phyloP scores from a whole-genome alignment of 352 stramenopile species.

The Thalassiosira mediterranea region DNA sequence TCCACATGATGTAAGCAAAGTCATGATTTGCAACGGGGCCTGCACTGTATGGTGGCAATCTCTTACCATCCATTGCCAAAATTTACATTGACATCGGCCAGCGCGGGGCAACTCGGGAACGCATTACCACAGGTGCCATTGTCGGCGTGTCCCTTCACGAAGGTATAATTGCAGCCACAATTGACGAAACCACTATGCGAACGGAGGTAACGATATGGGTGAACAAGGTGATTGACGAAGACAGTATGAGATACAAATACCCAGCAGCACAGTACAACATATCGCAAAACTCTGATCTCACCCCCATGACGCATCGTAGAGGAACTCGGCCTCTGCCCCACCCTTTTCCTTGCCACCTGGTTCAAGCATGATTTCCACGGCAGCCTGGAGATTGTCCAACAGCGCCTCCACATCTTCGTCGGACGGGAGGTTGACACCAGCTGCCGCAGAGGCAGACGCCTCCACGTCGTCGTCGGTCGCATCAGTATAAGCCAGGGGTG shows the following conservation, averaged over 20 bases:
- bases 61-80: constrained; percentile 88
- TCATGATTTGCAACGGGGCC: no score
- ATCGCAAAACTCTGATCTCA: no score
- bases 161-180: constrained; percentile 85
- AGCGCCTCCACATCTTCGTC: constrained; percentile 63
- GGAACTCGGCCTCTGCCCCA: constrained; percentile 74
- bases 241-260: no score
- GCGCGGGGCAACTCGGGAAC: constrained; percentile 80
- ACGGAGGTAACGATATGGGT: no score
- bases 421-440: constrained; percentile 48
- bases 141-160: constrained; percentile 70
- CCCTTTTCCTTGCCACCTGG: no score
- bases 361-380: constrained; percentile 84
- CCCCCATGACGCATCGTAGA: constrained; percentile 85
- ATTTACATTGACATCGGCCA: constrained; percentile 80
- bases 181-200: constrained; percentile 83
- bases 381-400: constrained; percentile 53
- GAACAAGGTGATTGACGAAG: no score
- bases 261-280: no score
- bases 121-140: no score
- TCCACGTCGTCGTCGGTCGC: no score
- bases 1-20: no score
- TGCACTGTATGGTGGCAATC: no score
- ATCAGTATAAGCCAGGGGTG: constrained; percentile 28
- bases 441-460: constrained; percentile 36